These are phyloP conservation scores for Bromus sterilis DNA, from an alignment of 176 grass and related monocot genomes.

Conservation along the genomic window DNA sequence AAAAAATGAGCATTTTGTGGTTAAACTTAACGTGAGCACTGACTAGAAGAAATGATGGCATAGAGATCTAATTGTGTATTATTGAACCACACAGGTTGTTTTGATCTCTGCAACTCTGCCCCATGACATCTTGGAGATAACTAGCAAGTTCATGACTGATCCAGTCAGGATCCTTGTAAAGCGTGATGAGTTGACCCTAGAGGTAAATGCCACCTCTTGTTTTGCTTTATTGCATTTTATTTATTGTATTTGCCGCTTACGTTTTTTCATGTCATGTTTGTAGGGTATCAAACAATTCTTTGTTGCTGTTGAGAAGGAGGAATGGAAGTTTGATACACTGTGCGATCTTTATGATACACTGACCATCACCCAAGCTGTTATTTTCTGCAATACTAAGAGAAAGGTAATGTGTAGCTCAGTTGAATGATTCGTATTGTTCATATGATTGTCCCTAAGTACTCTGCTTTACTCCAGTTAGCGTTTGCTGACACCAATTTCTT, in stretches of 20 bases:
- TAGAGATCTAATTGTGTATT: neutral
- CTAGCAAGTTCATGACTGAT: constrained; percentile 97
- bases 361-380: constrained; percentile 97
- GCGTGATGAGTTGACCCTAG: constrained; percentile 98
- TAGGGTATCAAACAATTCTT: constrained; percentile 99
- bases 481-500: neutral
- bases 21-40: neutral
- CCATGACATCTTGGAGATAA: constrained; percentile 94
- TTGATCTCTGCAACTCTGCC: constrained; percentile 90
- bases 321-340: constrained; percentile 99
- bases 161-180: constrained; percentile 96
- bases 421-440: neutral
- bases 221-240: constrained; percentile 1
- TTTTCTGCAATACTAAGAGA: constrained; percentile 98
- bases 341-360: constrained; percentile 98
- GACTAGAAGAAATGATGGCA: too few species aligned
- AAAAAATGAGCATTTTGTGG: neutral
- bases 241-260: neutral
- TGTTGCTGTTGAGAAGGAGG: constrained; percentile 97
- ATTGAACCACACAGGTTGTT: constrained; percentile 38
- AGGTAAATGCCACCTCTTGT: constrained; percentile 42
- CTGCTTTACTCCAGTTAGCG: neutral
- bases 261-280: constrained; percentile 1
- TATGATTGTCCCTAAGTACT: neutral
- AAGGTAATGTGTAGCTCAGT: constrained; percentile 34